Percentiles rank a stretch among this genome's conserved stretches.
phyloP scores from a whole-genome alignment of 345 rosid genomes.

The Kernera saxatilis region DNA sequence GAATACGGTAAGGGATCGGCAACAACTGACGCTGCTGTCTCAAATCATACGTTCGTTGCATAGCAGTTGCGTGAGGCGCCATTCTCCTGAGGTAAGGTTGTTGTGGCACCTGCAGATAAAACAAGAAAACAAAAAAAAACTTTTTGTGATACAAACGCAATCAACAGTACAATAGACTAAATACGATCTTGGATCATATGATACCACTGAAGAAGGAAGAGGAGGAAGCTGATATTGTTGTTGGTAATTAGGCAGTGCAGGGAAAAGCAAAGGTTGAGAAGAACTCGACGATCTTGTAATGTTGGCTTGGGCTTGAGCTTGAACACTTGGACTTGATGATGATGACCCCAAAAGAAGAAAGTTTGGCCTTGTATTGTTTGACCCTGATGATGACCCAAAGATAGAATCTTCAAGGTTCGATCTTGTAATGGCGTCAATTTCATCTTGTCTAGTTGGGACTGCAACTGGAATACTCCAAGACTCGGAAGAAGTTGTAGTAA shows the following conservation, averaged over 20 bases:
- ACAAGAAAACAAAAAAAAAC: neutral
- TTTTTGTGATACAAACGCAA: neutral
- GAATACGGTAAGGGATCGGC: too few species aligned
- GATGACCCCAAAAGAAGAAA: too few species aligned
- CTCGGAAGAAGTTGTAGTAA: neutral
- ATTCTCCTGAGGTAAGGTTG: too few species aligned
- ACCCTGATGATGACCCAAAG: neutral
- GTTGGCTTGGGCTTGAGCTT: neutral
- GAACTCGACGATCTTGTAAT: too few species aligned
- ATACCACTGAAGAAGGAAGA: neutral
- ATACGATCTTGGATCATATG: neutral
- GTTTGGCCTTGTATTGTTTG: neutral
- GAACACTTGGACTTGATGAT: too few species aligned
- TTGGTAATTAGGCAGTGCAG: too few species aligned
- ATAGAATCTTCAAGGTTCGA: neutral
- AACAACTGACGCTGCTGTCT: neutral
- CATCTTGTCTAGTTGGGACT: neutral
- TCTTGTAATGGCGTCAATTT: neutral
- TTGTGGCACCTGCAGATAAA: neutral
- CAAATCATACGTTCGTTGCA: neutral
- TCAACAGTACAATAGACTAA: neutral
- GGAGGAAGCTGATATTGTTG: too few species aligned
- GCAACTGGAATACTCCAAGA: neutral
- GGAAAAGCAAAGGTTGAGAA: too few species aligned
- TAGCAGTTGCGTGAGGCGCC: neutral